Base-by-base conservation (phyloP, 108 stramenopile genomes). In the Mediolabrus comicus region DNA sequence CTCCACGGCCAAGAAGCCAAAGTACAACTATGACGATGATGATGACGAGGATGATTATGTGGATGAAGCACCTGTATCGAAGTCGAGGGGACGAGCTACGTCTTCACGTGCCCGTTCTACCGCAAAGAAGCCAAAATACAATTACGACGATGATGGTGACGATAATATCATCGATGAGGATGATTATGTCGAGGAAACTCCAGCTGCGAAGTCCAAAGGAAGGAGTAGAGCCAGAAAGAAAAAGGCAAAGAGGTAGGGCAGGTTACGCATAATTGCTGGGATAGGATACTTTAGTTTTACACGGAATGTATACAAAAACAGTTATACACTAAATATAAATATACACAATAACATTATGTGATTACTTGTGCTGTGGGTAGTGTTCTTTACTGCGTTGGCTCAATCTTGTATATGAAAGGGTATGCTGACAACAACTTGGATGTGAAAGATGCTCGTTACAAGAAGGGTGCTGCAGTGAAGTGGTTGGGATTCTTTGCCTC, bases 401-500 rank as follows among this genome's bases (percentile, higher is more conserved):
- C 75, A 26, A 43, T 71, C 25, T 54, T 91, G 35, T 94, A 83
- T 71, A 54, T 67, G 43, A 70, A 52, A 58, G 92, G 92, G 33
- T 94, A 94, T 65, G 61, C 74, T 0, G 92, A 94, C 59, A 85
- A 62, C 11, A 65, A 32, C 2, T 57, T 88, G 28, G 87, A 94
- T 69, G 92, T 94, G 11, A 71, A 80, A 53, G 79, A 41, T 30
- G 92, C 92, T 0, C 74, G 92, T 8, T 84, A 88, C 75, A 77
- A 74, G 80, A 89, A 88, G 36, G 90, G 90, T 38, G 92, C 83
- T 3, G 67, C 60, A 4, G 74, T 94, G 57, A 91, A 91, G 67
- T 87, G 49, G 55, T 72, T 90, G 67, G 92, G 90, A 34, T 64
- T 86, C 19, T 82, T 94, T 17, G 49, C 41, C 11, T 52, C 74